Base-by-base conservation (phyloP, 306 rosid species). In the Herpetospermum pedunculosum region DNA sequence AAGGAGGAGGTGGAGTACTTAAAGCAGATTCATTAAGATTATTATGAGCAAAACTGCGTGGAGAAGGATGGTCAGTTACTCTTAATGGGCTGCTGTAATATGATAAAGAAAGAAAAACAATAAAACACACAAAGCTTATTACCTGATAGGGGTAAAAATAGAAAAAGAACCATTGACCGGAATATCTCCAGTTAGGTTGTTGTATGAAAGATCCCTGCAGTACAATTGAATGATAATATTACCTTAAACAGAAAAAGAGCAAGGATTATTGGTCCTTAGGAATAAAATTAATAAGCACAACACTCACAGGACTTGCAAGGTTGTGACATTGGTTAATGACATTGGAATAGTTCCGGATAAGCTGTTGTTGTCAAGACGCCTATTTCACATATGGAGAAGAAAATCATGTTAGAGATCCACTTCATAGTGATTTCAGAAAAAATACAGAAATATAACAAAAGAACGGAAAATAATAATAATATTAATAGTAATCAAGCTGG, bases 271-370 rank as follows among this genome's bases (percentile, higher is more conserved):
- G 32, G 12, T 50, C 60, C 60, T 52, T 2, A 5, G n/a, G 32
- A n/a, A 30, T 5, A 40, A 58, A 6, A 72, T 73, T 29, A 77
- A 77, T 59, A 72, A n/a, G 25, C 63, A 68, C 21, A 75, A 75
- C 72, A 89, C 99, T 95, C 84, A 95, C 99, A 95, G 88, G 84
- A 95, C 99, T 89, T 91, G 96, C 75, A 95, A 84, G 30, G 96
- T 78, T 7, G 0, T 0, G 76, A 89, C 80, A 0, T 1, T 73
- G 25, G 99, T 92, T 85, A 95, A 85, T 30, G 81, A 5, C 54
- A 25, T 0, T 28, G 99, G 96, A 84, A 95, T 95, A 47, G 3
- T 6, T 76, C 93, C 99, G 0, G 79, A 4, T 85, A 95, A 86
- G 84, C 13, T 87, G 88, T 92, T 95, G 84, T 92, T 95, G 81